phyloP scores from a whole-genome alignment of 140 eudicot species.

The Eryngium alpinum region DNA sequence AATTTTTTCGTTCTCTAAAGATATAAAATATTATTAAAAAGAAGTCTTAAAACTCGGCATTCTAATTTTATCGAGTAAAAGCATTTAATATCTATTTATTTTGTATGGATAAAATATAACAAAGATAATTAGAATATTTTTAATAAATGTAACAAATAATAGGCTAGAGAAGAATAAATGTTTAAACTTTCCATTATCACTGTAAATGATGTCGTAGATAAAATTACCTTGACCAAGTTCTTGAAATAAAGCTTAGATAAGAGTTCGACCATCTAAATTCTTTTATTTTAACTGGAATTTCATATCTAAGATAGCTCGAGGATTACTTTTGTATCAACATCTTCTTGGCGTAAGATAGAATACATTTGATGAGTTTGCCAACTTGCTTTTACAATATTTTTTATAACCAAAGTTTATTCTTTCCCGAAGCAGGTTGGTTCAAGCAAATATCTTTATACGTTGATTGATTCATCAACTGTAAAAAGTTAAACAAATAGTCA shows the following conservation, averaged over 20 bases:
- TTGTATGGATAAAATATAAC: neutral
- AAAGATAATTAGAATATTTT: neutral
- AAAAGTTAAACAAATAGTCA: too few relatives aligned
- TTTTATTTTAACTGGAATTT: neutral
- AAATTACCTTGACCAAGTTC: conserved; percentile 2
- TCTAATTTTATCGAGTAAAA: neutral
- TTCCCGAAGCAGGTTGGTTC: too few relatives aligned
- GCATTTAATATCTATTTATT: conserved; percentile 1
- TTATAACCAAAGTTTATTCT: neutral
- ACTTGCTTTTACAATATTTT: neutral
- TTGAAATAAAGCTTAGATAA: neutral
- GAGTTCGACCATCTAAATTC: neutral
- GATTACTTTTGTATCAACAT: neutral
- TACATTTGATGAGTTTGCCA: neutral
- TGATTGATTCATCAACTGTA: too few relatives aligned
- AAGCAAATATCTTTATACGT: too few relatives aligned
- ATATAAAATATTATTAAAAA: neutral
- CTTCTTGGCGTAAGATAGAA: neutral
- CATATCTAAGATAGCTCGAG: neutral
- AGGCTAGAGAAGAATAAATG: neutral
- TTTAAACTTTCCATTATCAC: neutral
- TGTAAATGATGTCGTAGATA: neutral
- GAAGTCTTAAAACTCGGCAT: neutral
- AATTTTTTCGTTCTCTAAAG: neutral
- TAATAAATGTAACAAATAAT: neutral